Percentiles rank a stretch among this genome's conserved stretches.
Conservation (phyloP, 257 asterid species). For the Solanum piurae region DNA sequence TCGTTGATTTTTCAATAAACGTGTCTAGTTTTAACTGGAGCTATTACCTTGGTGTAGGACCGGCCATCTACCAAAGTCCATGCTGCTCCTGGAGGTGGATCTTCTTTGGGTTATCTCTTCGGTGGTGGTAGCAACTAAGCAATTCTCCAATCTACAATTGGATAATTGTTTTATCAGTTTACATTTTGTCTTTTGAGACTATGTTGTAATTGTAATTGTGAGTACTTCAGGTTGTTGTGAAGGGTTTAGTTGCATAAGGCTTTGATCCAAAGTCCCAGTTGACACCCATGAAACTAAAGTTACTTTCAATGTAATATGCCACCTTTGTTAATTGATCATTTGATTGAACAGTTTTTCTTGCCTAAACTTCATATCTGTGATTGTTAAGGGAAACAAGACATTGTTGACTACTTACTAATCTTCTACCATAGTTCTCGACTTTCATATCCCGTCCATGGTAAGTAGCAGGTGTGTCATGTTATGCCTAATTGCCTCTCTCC, state of each 20-base stretch:
- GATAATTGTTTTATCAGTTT: not conserved
- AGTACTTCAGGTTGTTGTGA: not conserved
- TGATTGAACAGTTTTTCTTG: not conserved
- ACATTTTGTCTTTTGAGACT: not conserved
- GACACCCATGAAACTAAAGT: not conserved
- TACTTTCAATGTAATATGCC: not conserved
- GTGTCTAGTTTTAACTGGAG: not conserved
- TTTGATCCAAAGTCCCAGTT: not conserved
- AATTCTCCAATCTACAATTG: not conserved
- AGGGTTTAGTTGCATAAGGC: not conserved
- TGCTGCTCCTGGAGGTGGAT: constrained; percentile 20
- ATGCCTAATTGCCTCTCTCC: not conserved
- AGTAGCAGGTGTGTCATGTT: not conserved
- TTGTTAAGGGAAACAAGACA: not conserved
- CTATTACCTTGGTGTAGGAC: constrained; percentile 20
- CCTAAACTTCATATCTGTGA: not conserved
- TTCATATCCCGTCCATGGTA: not conserved
- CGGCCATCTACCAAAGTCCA: constrained; percentile 67
- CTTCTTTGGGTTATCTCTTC: constrained; percentile 53
- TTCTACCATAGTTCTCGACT: not conserved
- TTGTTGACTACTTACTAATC: not conserved
- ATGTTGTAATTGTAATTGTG: not conserved
- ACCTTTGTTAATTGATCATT: not conserved
- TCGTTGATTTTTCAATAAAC: not conserved
- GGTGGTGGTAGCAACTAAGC: constrained; percentile 39